Percentiles rank a stretch among this genome's conserved stretches.
Conservation (phyloP, 2,329 filamentous ascomycete genomes). For the Trichoderma asperellum region DNA sequence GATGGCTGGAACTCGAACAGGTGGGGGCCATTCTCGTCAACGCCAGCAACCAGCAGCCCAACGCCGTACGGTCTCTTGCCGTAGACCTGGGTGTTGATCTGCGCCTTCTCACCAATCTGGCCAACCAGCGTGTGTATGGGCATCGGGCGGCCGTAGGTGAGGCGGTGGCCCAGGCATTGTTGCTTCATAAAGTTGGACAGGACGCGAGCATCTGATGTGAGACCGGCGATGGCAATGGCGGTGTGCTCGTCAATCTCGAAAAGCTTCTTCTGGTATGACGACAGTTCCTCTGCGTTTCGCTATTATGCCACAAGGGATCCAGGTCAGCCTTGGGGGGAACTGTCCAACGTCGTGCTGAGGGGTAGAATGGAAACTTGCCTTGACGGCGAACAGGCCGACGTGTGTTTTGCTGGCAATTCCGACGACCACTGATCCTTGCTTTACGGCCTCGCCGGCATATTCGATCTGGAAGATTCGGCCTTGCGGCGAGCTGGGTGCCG, state of each 20-base stretch:
- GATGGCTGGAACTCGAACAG: conserved; percentile 98
- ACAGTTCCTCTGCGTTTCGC: conserved; percentile 99
- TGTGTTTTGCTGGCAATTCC: conserved; percentile 98
- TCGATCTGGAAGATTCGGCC: conserved; percentile 99
- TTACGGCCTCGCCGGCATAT: conserved; percentile 97
- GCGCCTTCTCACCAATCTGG: conserved; percentile 93
- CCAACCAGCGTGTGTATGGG: conserved; percentile 85
- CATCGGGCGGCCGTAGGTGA: conserved; percentile 94
- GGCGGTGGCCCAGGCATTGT: conserved; percentile 91
- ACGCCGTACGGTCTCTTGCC: conserved; percentile 96
- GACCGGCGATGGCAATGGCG: conserved; percentile 92
- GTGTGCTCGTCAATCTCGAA: conserved; percentile 96
- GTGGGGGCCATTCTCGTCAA: conserved; percentile 92
- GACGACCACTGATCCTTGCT: conserved; percentile 97
- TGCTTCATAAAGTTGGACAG: conserved; percentile 99
- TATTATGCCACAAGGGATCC: conserved; percentile 46
- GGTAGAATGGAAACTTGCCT: conserved; percentile 61
- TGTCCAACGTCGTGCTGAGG: background rate
- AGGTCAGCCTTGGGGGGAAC: conserved; percentile 14
- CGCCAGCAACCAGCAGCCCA: conserved; percentile 86
- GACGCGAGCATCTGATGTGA: conserved; percentile 96
- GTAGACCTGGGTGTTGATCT: conserved; percentile 97
- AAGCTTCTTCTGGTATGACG: conserved; percentile 99
- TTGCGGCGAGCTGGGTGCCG: conserved; percentile 81
- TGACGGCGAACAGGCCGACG: conserved; percentile 91